Evolutionary conservation across 2,329 filamentous ascomycete species (phyloP).

Genomic region (Dothideomycetidae sp.): DNA sequence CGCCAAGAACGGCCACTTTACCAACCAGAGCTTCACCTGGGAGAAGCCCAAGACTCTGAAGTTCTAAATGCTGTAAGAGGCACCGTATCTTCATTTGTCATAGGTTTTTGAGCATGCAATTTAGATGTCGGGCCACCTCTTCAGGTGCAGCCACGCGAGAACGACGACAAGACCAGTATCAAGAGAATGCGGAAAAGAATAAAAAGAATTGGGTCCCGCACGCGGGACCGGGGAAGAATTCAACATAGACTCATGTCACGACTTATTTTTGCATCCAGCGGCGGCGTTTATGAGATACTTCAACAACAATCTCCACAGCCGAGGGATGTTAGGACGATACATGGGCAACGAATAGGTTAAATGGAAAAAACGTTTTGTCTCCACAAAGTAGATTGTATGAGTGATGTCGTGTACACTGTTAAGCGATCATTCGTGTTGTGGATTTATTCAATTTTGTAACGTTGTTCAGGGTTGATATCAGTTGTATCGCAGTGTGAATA

Average conservation of each 20-base stretch:
- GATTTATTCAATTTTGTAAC: too few relatives aligned
- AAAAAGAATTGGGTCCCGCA: too few relatives aligned
- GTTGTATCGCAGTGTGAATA: too few relatives aligned
- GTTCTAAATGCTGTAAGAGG: conserved; percentile 56
- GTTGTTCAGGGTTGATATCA: too few relatives aligned
- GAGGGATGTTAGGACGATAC: conserved; percentile 6
- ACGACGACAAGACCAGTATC: background rate
- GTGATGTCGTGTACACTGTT: too few relatives aligned
- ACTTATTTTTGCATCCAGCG: conserved; percentile 15
- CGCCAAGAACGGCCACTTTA: conserved; percentile 99
- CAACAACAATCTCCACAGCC: conserved; percentile 15
- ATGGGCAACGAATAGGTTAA: too few relatives aligned
- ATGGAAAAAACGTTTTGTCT: too few relatives aligned
- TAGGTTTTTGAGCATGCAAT: conserved; percentile 3
- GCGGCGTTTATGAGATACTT: conserved; percentile 16
- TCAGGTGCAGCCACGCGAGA: too few relatives aligned
- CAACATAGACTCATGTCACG: conserved; percentile 15
- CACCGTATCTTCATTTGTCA: conserved; percentile 64
- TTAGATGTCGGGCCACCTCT: background rate
- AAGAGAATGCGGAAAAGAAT: background rate
- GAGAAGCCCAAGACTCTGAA: conserved; percentile 94
- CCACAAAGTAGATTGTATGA: too few relatives aligned
- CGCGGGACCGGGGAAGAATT: conserved; percentile 14
- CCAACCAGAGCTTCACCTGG: conserved; percentile 95
- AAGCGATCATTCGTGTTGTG: too few relatives aligned